phyloP scores from a whole-genome alignment of 2,329 filamentous ascomycete genomes.

The Penicillium sp. region DNA sequence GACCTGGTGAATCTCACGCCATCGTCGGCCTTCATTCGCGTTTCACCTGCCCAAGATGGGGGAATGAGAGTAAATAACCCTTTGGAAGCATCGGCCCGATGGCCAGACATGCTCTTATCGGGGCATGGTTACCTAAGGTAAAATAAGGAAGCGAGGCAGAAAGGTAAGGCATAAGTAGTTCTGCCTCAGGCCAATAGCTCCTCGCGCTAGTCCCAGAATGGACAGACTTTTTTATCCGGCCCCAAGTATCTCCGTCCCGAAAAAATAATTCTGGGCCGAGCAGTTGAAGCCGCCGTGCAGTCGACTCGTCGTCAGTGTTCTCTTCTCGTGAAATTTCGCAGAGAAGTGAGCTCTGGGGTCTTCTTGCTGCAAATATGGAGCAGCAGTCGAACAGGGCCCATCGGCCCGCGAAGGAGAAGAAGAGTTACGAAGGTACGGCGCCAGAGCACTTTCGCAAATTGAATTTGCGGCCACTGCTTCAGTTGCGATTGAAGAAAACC shows the following conservation, averaged over 20 bases:
- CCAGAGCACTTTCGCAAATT: conserved; percentile 17
- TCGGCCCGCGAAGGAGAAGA: conserved; percentile 86
- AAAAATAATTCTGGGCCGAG: conserved; percentile 40
- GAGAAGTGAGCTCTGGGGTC: conserved; percentile 32
- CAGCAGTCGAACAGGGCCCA: conserved; percentile 85
- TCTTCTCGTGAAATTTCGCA: conserved; percentile 20
- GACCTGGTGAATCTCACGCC: background rate
- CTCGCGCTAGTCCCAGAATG: conserved; percentile 12
- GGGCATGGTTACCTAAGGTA: no score
- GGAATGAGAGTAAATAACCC: background rate
- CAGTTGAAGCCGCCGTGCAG: conserved; percentile 19
- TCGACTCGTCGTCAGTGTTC: conserved; percentile 18
- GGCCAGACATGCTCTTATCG: no score
- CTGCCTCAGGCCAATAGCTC: conserved; percentile 23
- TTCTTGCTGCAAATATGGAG: conserved; percentile 63
- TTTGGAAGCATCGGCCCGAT: conserved; percentile 17
- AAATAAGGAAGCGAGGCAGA: background rate
- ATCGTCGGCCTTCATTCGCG: background rate
- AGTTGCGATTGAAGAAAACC: background rate
- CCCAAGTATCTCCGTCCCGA: conserved; percentile 33
- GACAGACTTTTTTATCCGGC: conserved; percentile 20
- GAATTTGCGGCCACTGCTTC: background rate
- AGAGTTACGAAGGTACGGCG: conserved; percentile 66
- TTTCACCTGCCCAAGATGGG: background rate
- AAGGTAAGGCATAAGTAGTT: background rate